A percentile compares a stretch with the other conserved stretches of the same genome.
Evolutionary conservation across 257 asterid genomes (phyloP).

Genomic region (Osmanthus fragrans): DNA sequence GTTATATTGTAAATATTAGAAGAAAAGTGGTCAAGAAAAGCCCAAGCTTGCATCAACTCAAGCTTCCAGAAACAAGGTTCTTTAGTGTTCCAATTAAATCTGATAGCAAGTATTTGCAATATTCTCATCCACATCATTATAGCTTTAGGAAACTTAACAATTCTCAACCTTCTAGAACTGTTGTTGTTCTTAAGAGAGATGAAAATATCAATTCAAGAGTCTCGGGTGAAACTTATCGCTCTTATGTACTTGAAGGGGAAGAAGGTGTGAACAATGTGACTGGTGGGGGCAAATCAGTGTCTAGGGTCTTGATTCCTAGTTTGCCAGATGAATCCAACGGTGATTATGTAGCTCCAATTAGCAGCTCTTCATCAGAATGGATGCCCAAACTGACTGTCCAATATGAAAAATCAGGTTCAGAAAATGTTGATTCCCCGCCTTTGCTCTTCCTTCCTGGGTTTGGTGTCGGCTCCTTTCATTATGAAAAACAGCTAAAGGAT

Average conservation of each 20-base stretch:
- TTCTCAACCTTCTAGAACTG: slow-evolving; percentile 20
- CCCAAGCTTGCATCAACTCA: slow-evolving; percentile 29
- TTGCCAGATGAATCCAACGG: slow-evolving; percentile 61
- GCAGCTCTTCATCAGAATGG: slow-evolving; percentile 83
- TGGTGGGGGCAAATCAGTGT: slow-evolving; percentile 40
- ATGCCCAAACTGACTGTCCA: slow-evolving; percentile 74
- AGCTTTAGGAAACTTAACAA: slow-evolving; percentile 30
- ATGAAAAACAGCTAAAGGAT: slow-evolving; percentile 84
- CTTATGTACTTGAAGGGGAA: slow-evolving; percentile 57
- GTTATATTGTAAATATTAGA: slow-evolving; percentile 36
- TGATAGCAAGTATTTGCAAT: slow-evolving; percentile 22
- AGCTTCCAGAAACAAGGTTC: slow-evolving; percentile 34
- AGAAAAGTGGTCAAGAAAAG: slow-evolving; percentile 20
- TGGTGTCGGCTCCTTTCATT: slow-evolving; percentile 96
- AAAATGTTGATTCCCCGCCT: slow-evolving; percentile 68
- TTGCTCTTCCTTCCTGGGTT: slow-evolving; percentile 94
- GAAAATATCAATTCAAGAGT: slow-evolving; percentile 41
- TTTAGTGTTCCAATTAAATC: slow-evolving; percentile 27
- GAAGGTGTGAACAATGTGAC: slow-evolving; percentile 28
- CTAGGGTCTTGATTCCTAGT: slow-evolving; percentile 70
- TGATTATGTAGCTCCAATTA: slow-evolving; percentile 50
- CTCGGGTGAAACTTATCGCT: slow-evolving; percentile 36
- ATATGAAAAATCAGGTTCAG: slow-evolving; percentile 79
- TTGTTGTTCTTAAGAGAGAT: slow-evolving; percentile 35
- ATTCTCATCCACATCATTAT: slow-evolving; percentile 28